Base-by-base conservation (phyloP, 345 rosid genomes). In the Hevea brasiliensis region DNA sequence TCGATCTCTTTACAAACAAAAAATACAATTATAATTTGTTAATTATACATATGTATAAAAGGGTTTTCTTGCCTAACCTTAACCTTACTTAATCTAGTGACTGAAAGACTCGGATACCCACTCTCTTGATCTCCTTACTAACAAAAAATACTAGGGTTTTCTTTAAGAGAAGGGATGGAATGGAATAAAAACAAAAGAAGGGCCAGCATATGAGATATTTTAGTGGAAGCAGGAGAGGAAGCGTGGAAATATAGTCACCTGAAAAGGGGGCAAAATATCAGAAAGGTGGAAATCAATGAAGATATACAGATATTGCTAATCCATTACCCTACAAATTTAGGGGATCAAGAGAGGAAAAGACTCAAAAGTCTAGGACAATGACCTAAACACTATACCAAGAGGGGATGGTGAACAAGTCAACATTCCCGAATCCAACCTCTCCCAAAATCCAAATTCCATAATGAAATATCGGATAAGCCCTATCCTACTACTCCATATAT, bases 161-260 rank as follows among this genome's bases (percentile, higher is more conserved):
- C n/a, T 32, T 32, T 32, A 32, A 32, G 37, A 32, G 37, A 32
- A 32, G 37, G 4, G 37, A 32, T 32, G 37, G 37, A 4, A 1
- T 2, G 48, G 3, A 50, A 50, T 50, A 44, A 37, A 56, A n/a
- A 67, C 64, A 32, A 20, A 37, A 21, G 2, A 35, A 44, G 2
- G 24, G 26, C 21, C 23, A 58, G 23, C 4, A 41, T 4, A 44
- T 7, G 10, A 59, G 21, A 41, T 68, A 61, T 58, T 44, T 44
- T 18, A 59, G 76, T 78, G 82, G 82, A 72, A 75, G 62, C n/a
- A 23, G 18, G 21, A 66, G 61, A 59, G 12, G 85, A 26, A 64
- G 48, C 83, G 79, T 74, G 77, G 80, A 77, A 57, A 67, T 62
- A 71, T 74, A 45, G 68, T 70, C 61, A 62, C 77, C 79, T 74